phyloP scores from a whole-genome alignment of 2,329 filamentous ascomycete genomes.

The Colletotrichum eremochloae region DNA sequence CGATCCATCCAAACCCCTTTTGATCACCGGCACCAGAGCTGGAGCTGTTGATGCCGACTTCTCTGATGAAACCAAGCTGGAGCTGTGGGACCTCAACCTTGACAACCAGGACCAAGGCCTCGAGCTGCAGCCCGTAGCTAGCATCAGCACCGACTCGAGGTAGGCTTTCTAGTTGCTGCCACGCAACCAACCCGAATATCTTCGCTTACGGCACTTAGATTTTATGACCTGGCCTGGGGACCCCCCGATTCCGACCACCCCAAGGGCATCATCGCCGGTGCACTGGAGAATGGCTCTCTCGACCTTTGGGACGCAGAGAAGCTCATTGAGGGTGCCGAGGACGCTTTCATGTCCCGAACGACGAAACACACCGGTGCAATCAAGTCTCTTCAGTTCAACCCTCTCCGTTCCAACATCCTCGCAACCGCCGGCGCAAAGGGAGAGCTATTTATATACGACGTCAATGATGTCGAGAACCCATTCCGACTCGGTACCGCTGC shows the following conservation, averaged over 20 bases:
- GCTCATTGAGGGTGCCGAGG: slow-evolving; percentile 69
- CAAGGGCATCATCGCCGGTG: slow-evolving; percentile 92
- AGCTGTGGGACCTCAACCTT: slow-evolving; percentile 94
- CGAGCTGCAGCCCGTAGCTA: slow-evolving; percentile 88
- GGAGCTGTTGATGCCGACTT: slow-evolving; percentile 98
- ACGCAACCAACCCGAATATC: slow-evolving; percentile 9
- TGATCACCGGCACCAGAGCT: slow-evolving; percentile 94
- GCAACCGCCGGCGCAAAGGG: slow-evolving; percentile 95
- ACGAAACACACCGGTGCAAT: slow-evolving; percentile 93
- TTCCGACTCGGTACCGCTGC: slow-evolving; percentile 90
- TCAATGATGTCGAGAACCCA: slow-evolving; percentile 89
- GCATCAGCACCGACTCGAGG: slow-evolving; percentile 91
- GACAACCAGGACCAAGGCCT: slow-evolving; percentile 81
- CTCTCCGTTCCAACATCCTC: slow-evolving; percentile 88
- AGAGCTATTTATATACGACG: slow-evolving; percentile 95
- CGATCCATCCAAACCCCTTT: slow-evolving; percentile 79
- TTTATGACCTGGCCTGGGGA: slow-evolving; percentile 97
- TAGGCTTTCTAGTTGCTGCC: slow-evolving; percentile 55
- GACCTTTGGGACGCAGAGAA: slow-evolving; percentile 92
- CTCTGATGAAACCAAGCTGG: slow-evolving; percentile 95
- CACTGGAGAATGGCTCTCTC: slow-evolving; percentile 92
- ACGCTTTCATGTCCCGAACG: slow-evolving; percentile 87
- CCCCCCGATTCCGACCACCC: slow-evolving; percentile 83
- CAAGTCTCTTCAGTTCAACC: slow-evolving; percentile 97
- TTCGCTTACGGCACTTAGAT: slow-evolving; percentile 66